phyloP scores from a whole-genome alignment of 306 rosid genomes.

The Ormosia emarginata region DNA sequence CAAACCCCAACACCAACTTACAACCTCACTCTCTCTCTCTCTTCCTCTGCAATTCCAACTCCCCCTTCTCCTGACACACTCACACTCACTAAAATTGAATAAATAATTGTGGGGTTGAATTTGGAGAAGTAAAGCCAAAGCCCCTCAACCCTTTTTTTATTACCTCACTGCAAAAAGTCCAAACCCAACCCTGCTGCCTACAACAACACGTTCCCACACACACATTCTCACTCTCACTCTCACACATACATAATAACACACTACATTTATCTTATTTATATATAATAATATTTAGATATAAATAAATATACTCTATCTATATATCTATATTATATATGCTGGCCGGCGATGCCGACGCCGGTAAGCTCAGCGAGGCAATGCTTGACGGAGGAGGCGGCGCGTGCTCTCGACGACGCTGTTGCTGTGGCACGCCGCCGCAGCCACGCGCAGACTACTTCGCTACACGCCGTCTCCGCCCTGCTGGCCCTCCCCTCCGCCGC shows the following conservation, averaged over 20 bases:
- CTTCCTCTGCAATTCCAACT: not conserved
- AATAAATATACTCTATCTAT: not conserved
- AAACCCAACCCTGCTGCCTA: not conserved
- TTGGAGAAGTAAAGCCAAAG: conserved; percentile 25
- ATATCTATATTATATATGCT: conserved; percentile 36
- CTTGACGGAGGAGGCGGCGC: conserved; percentile 85
- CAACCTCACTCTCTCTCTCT: not conserved
- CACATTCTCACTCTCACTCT: no score
- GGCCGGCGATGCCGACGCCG: conserved; percentile 99
- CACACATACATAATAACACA: no score
- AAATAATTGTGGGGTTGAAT: conserved; percentile 28
- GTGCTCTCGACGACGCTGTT: conserved; percentile 79
- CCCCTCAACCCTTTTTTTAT: not conserved
- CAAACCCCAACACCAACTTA: not conserved
- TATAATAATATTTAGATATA: no score
- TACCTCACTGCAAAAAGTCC: conserved; percentile 22
- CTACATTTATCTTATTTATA: no score
- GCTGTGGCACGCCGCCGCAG: conserved; percentile 73
- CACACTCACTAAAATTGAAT: conserved; percentile 26
- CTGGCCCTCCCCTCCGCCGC: conserved; percentile 59
- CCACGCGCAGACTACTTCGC: conserved; percentile 90
- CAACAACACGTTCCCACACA: no score
- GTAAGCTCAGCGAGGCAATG: conserved; percentile 90
- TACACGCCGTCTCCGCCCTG: conserved; percentile 82
- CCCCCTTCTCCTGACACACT: conserved; percentile 27